Base-by-base conservation (phyloP, 805 yeast species). In the Metschnikowia lachancei region DNA sequence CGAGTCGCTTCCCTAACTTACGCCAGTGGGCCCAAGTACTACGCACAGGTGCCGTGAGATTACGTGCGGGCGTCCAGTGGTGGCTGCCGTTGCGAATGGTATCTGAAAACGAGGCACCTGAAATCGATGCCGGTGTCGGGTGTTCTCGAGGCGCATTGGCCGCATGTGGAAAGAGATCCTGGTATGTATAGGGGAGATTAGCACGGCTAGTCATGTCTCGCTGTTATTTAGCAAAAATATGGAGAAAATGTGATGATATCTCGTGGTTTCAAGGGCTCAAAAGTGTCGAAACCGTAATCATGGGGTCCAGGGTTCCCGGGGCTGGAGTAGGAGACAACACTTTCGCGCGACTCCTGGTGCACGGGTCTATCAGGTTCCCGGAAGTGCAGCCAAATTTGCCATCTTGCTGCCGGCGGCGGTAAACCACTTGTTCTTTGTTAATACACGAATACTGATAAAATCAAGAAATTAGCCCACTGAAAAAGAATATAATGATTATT, bases 141-240 rank as follows among this genome's bases (percentile, higher is more conserved):
- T 31, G 42, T 35, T 45, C 38, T 14, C 49, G 53, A 24, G 57
- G 40, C 20, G 49, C 28, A 8, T 50, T 28, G 42, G 37, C 49
- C 8, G 56, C 52, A 36, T 61, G 68, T 7, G 74, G 75, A 44
- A 70, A 67, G 26, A 71, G 58, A 47, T 71, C 76, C 54, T 70
- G 74, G n/a, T 73, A 66, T 10, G 68, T 65, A 53, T 69, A 70
- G 8, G 76, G 76, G 34, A 71, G 58, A 45, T 63, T 68, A 45
- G 64, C 62, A 42, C 75, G 58, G 51, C 69, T 68, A 49, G 64
- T 61, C 73, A 67, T 68, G 14, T 12, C 13, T 12, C 16, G 32
- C 13, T 29, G 4, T 29, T 6, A 29, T 29, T 12, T 11, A 12
- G 32, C 14, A 29, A 12, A 5, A 29, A 12, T 29, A 11, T 29